Evolutionary conservation across 2,329 filamentous ascomycete species (phyloP), one percentile per base, ranked within the genome.

Genomic region (Trichoderma citrinoviride): DNA sequence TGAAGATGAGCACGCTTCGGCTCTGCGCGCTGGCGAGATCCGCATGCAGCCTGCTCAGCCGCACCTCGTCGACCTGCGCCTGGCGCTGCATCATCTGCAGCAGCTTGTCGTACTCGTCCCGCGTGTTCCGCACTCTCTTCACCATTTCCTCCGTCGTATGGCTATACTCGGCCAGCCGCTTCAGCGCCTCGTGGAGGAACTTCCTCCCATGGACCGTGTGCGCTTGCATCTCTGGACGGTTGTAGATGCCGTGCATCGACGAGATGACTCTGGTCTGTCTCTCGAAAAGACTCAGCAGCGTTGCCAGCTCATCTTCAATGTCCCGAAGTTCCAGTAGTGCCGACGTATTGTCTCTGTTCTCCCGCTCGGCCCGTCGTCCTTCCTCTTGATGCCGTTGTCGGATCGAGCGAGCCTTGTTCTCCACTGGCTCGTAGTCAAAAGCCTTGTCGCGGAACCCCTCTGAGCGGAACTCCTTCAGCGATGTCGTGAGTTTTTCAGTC

Each of bases 11-110:
- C 65, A 89, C 82, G 17, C 85, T 85, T 25, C 85, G 79, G 63
- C 85, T 87, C 73, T 88, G 86, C 8, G 83, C 82, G 65, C 83
- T 85, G 0, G 87, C 86, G 0, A 88, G 81, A 68, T 89, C 85
- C 1, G 86, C 85, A 68, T 89, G 85, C 63, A 87, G 77, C 1
- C 87, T 79, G 25, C 85, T 86, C 73, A 87, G 82, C 25, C 85
- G 83, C 8, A 87, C 85, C 71, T 89, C 87, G 70, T 88, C 86
- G 2, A 89, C 85, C 70, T 89, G 87, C 0, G 86, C 86, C 70
- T 89, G 86, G 17, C 87, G 85, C 71, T 89, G 86, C 46, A 87
- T 86, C 80, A 89, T 87, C 72, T 89, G 85, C 14, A 89, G 82
- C 5, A 89, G 79, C 67, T 87, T 87, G 69, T 88, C 85, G 67